These are phyloP conservation scores for Colletotrichum echinochloae DNA, from an alignment of 2,329 filamentous ascomycete species.

Conservation along the genomic window DNA sequence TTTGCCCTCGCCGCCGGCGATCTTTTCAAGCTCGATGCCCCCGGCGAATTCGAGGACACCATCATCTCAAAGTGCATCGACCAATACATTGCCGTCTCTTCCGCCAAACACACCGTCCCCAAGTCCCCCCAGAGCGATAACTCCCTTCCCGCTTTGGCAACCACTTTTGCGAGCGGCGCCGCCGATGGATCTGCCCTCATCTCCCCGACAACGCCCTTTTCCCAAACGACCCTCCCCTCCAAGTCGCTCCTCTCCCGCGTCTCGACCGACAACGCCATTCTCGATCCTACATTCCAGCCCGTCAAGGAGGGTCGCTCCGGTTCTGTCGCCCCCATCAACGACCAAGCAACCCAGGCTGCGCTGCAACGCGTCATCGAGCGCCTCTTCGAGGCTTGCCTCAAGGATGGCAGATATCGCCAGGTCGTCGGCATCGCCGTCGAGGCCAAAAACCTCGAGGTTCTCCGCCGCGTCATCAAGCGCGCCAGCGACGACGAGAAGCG, in stretches of 20 bases:
- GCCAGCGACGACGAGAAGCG: conserved; percentile 88
- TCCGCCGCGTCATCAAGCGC: conserved; percentile 87
- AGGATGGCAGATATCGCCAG: conserved; percentile 89
- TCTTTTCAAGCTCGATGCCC: conserved; percentile 90
- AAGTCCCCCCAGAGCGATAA: conserved; percentile 56
- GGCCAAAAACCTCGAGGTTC: conserved; percentile 89
- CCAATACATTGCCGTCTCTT: conserved; percentile 87
- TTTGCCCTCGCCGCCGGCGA: conserved; percentile 96
- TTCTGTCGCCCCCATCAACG: conserved; percentile 73
- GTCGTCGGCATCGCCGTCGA: conserved; percentile 98
- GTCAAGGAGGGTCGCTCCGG: conserved; percentile 66
- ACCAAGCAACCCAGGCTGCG: conserved; percentile 80
- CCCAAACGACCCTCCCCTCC: conserved; percentile 90
- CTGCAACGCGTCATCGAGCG: conserved; percentile 87
- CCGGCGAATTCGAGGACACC: conserved; percentile 97
- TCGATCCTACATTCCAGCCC: conserved; percentile 69
- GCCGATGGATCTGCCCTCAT: conserved; percentile 78
- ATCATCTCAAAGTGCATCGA: conserved; percentile 99
- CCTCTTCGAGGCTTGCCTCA: conserved; percentile 90
- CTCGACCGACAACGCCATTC: conserved; percentile 72
- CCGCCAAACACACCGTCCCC: conserved; percentile 62
- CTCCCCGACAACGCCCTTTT: conserved; percentile 94
- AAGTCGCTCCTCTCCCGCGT: conserved; percentile 94
- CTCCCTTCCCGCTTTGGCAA: conserved; percentile 77
- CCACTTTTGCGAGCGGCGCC: conserved; percentile 77